Evolutionary conservation across 257 asterid genomes (phyloP), one percentile per base, ranked within the genome.

Genomic region (Ilex asprella): DNA sequence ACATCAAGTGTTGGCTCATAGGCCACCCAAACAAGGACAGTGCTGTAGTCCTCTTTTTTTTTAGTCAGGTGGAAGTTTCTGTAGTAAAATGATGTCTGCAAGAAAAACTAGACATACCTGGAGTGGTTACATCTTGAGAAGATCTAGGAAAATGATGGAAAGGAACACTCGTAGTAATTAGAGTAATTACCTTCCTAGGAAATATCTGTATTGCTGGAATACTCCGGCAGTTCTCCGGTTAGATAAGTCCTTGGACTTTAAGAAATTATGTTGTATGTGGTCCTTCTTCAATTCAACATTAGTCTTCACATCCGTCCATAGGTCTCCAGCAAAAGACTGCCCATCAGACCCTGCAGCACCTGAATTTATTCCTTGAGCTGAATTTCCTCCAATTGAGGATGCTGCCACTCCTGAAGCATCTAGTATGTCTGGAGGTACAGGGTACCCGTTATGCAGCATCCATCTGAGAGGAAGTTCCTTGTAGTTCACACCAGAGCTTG

Each of bases 361-460:
- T 15, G 75, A 66, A 55, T 49, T 55, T 57, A 79, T 81, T 32
- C 91, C 94, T 27, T 79, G 87, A 58, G 84, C 50, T 15, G 92
- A 81, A 41, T 70, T 75, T 51, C 73, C 95, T 7, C 80, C 84
- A 32, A 31, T 50, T n/a, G 91, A 65, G 43, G 81, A 29, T 41
- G 88, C 56, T 4, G 84, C 59, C 64, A 78, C 70, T 61, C 81
- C 93, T 8, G 93, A 79, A 47, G 96, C 71, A 63, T 87, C 90
- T 11, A 89, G 78, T 95, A 93, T 87, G 63, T 93, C 99, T 2
- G 96, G 81, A 6, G 99, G 99, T 58, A 93, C 89, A 30, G 99
- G 82, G 58, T 93, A 93, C 9, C 99, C 97, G 30, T 93, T 93
- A 59, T 89, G 99, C 71, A 89, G 94, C 97, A 93, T 83, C 99